phyloP scores from a whole-genome alignment of 345 rosid genomes.

The Nephelium lappaceum region DNA sequence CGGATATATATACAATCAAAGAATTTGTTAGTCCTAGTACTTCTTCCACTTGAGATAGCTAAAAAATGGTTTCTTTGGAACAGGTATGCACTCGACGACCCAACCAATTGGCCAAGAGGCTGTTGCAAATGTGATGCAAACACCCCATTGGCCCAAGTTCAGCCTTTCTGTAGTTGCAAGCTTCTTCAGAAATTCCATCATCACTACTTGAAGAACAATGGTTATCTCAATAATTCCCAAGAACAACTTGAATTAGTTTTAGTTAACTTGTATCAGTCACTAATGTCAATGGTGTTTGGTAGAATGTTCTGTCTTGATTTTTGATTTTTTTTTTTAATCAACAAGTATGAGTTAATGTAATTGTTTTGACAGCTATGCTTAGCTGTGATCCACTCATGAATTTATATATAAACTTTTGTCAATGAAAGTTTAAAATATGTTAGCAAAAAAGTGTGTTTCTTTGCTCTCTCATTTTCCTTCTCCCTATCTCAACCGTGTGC shows the following conservation, averaged over 20 bases:
- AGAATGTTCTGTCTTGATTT: too few species aligned
- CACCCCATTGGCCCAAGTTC: slow-evolving; percentile 66
- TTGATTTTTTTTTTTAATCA: too few species aligned
- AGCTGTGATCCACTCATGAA: too few species aligned
- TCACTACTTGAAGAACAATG: slow-evolving; percentile 60
- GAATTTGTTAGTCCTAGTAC: background rate
- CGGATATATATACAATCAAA: background rate
- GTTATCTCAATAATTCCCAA: slow-evolving; percentile 56
- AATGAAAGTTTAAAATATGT: too few species aligned
- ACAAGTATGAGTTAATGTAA: too few species aligned
- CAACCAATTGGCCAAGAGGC: slow-evolving; percentile 76
- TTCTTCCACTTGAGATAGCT: slow-evolving; percentile 42
- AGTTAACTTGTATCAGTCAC: too few species aligned
- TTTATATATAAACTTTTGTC: too few species aligned
- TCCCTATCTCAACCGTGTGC: too few species aligned
- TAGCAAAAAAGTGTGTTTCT: too few species aligned
- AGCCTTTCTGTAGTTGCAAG: slow-evolving; percentile 79
- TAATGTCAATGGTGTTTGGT: too few species aligned
- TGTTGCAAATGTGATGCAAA: slow-evolving; percentile 57
- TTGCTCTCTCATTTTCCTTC: too few species aligned
- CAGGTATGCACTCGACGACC: slow-evolving; percentile 60
- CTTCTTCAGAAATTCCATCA: slow-evolving; percentile 72
- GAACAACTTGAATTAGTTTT: slow-evolving; percentile 62
- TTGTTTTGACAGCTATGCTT: too few species aligned
- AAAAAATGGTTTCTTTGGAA: slow-evolving; percentile 53